A percentile compares a stretch with the other conserved stretches of the same genome.
Evolutionary conservation across 2,329 filamentous ascomycete species (phyloP).

Genomic region (Malbranchea zuffiana): DNA sequence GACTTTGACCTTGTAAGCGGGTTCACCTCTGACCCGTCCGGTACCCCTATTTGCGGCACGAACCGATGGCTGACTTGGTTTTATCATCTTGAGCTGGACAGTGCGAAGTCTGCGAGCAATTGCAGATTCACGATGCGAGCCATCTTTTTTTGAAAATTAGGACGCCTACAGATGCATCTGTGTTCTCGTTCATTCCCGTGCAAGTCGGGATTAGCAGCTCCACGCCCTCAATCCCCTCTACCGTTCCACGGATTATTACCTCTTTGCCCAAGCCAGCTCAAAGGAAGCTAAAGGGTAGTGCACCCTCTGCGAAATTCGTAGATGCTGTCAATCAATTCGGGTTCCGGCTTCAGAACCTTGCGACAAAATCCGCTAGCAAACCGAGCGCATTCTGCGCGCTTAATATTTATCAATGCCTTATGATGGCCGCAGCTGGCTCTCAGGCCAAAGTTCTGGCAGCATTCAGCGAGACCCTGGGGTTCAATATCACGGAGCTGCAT

Average conservation of each 20-base stretch:
- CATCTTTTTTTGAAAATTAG: constrained; percentile 11
- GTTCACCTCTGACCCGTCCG: too few species aligned
- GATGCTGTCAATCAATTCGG: constrained; percentile 10
- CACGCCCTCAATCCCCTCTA: too few species aligned
- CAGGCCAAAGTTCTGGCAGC: not conserved
- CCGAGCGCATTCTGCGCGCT: constrained; percentile 3
- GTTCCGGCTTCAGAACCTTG: constrained; percentile 2
- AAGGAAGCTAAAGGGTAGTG: too few species aligned
- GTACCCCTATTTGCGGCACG: too few species aligned
- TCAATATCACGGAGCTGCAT: not conserved
- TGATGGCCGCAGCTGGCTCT: constrained; percentile 8
- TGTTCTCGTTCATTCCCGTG: too few species aligned
- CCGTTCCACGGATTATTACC: too few species aligned
- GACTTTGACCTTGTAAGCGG: constrained; percentile 11
- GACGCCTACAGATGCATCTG: not conserved
- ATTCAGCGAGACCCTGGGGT: constrained; percentile 4
- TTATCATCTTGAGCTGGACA: not conserved
- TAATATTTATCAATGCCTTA: constrained; percentile 10
- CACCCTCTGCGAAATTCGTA: not conserved
- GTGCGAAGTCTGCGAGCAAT: constrained; percentile 8
- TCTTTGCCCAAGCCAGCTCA: too few species aligned
- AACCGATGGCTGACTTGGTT: too few species aligned
- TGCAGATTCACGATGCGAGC: not conserved
- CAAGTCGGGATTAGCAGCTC: too few species aligned
- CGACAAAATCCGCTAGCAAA: not conserved